A percentile compares a stretch with the other conserved stretches of the same genome.
Evolutionary conservation across 345 rosid genomes (phyloP).

Genomic region (Boechera divaricarpa): DNA sequence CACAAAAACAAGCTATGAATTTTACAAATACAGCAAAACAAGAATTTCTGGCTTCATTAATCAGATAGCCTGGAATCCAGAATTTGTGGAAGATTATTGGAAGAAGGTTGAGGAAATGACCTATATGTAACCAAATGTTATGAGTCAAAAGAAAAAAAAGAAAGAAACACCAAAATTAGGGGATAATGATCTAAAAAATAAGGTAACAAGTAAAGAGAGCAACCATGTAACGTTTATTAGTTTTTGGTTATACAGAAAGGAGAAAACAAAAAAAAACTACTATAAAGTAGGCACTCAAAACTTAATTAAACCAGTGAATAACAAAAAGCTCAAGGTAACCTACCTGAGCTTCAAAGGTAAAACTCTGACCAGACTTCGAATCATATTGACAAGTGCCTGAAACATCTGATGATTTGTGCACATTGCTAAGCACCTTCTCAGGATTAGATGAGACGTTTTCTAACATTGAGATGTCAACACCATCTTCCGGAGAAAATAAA

Average conservation of each 20-base stretch:
- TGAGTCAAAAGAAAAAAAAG: constrained; percentile 8
- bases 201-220: constrained; percentile 16
- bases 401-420: constrained; percentile 48
- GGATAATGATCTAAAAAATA: neutral
- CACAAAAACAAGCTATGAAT: constrained; percentile 32
- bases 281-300: constrained; percentile 1
- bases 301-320: neutral
- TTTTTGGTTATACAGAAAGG: neutral
- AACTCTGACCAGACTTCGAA: constrained; percentile 57
- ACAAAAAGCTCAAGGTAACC: constrained; percentile 18
- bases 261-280: neutral
- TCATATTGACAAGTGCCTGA: constrained; percentile 55
- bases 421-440: constrained; percentile 51
- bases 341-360: constrained; percentile 97
- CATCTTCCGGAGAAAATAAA: constrained; percentile 79
- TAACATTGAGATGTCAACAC: constrained; percentile 71
- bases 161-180: constrained; percentile 10
- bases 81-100: constrained; percentile 1
- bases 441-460: constrained; percentile 57
- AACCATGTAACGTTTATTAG: constrained; percentile 11
- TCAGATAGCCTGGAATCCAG: constrained; percentile 5
- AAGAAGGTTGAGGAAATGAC: constrained; percentile 11
- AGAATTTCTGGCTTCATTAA: neutral
- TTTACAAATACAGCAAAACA: constrained; percentile 16
- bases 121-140: constrained; percentile 23